These are phyloP conservation scores for Auxenochlorella pyrenoidosa DNA, from an alignment of 139 green algal genomes.

Conservation along the genomic window DNA sequence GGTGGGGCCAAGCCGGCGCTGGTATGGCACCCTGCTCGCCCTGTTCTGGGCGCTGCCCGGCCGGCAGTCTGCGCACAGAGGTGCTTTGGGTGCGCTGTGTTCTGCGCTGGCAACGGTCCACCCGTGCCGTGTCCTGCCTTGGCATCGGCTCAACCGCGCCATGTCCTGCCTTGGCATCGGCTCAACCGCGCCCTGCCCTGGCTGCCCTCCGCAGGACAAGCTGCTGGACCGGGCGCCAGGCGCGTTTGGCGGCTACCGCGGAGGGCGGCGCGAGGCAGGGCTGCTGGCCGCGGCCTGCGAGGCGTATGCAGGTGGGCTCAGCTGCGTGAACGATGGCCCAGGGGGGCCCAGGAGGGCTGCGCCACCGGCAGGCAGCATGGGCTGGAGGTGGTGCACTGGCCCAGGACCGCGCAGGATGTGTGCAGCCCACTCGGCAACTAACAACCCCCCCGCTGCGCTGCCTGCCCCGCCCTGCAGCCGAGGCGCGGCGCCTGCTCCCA, in stretches of 20 bases:
- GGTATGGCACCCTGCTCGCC: not conserved
- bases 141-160: too few species aligned
- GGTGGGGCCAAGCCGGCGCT: not conserved
- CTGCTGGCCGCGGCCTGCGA: constrained; percentile 47
- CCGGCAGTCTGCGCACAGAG: too few species aligned
- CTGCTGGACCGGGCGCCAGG: constrained; percentile 23
- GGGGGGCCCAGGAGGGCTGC: too few species aligned
- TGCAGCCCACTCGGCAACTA: not conserved
- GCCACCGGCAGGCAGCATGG: too few species aligned
- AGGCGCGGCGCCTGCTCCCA: constrained; percentile 25
- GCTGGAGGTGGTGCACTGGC: too few species aligned
- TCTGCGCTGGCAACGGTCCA: too few species aligned
- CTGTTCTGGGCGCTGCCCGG: too few species aligned
- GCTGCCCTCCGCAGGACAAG: constrained; percentile 8
- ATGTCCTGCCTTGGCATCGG: not conserved
- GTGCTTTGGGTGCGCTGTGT: too few species aligned
- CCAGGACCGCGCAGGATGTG: too few species aligned
- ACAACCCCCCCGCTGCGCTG: not conserved
- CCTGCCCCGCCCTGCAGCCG: not conserved
- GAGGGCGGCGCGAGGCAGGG: constrained; percentile 31
- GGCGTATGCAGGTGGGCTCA: constrained; percentile 26
- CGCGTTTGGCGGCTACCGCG: constrained; percentile 14
- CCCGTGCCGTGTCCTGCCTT: not conserved
- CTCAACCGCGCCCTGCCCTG: too few species aligned
- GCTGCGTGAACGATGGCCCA: too few species aligned